Evolutionary conservation across 345 rosid genomes (phyloP), one percentile per base, ranked within the genome.

Genomic region (Eutrema heterophyllum): DNA sequence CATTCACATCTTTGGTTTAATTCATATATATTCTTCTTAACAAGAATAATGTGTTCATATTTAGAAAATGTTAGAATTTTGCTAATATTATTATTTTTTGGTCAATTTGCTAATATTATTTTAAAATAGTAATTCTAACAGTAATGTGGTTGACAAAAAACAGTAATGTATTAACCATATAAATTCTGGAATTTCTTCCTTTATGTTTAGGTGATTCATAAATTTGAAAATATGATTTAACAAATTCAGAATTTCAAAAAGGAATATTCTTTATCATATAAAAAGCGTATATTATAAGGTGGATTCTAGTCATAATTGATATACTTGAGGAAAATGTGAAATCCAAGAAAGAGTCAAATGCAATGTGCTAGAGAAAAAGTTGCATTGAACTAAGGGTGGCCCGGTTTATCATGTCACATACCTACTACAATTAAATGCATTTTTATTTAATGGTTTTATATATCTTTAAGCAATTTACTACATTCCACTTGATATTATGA

Each of bases 301-400:
- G 67, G 72, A 58, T 57, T 65, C 27, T 33, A 50, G 68, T 60
- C 76, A 71, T 71, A 49, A 76, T 76, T 76, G 75, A 65, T 55
- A 56, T 41, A 64, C 67, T 77, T 64, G 80, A 69, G 76, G 72
- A 71, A 58, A 77, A 71, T 77, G 77, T 77, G 68, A 77, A 71
- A 65, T 77, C 77, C 80, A 71, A 77, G 80, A 71, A 50, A 77
- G 67, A 70, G 75, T 77, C 80, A 77, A 77, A 77, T 64, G 72
- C 68, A 77, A 70, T 59, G 80, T 77, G 76, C 48, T 56, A 64
- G 48, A 51, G 68, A 58, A 66, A 75, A 76, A 76, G 80, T 76
- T 77, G 80, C 77, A 77, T 71, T 71, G 76, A 65, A 77, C 54
- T 64, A 71, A 50, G 72, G 48, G 73, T 76, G 80, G 76, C 80